Evolutionary conservation across 23 red algal species (phyloP).

Genomic region (Cyanidioschyzon merolae): DNA sequence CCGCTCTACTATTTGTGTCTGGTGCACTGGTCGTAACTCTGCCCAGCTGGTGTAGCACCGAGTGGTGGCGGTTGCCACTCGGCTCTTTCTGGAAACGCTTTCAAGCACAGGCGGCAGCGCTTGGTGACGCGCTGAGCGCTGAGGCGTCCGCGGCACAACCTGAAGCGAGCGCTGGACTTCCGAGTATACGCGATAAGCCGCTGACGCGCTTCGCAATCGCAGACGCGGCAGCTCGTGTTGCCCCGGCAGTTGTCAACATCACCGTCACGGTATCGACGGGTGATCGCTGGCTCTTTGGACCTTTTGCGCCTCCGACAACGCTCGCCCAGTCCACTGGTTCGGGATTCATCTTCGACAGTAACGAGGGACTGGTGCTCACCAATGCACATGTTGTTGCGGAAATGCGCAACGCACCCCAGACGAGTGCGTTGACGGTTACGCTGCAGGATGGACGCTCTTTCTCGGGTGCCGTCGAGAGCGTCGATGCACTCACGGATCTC

Average conservation of each 20-base stretch:
- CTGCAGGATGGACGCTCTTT: slow-evolving; percentile 41
- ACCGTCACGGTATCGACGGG: slow-evolving; percentile 30
- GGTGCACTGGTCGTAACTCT: too few species aligned
- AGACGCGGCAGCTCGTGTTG: slow-evolving; percentile 65
- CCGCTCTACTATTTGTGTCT: too few species aligned
- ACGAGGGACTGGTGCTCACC: slow-evolving; percentile 65
- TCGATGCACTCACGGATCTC: slow-evolving; percentile 31
- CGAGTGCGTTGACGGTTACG: slow-evolving; percentile 29
- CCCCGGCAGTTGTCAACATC: slow-evolving; percentile 72
- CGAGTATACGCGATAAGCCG: too few species aligned
- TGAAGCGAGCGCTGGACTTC: too few species aligned
- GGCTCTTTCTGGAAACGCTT: too few species aligned
- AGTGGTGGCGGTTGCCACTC: too few species aligned
- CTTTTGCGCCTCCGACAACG: slow-evolving; percentile 17
- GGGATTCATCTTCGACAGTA: slow-evolving; percentile 63
- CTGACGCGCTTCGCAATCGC: slow-evolving; percentile 60
- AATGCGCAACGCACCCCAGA: slow-evolving; percentile 9
- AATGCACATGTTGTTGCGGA: slow-evolving; percentile 66
- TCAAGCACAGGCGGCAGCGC: too few species aligned
- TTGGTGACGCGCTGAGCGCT: too few species aligned
- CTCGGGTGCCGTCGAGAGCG: slow-evolving; percentile 19
- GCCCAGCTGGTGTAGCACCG: too few species aligned
- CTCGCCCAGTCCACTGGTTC: slow-evolving; percentile 53
- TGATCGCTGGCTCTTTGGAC: slow-evolving; percentile 26
- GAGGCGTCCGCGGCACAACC: too few species aligned